Evolutionary conservation across 768 basidiomycete genomes (phyloP).

Genomic region (Pisolithus albus): DNA sequence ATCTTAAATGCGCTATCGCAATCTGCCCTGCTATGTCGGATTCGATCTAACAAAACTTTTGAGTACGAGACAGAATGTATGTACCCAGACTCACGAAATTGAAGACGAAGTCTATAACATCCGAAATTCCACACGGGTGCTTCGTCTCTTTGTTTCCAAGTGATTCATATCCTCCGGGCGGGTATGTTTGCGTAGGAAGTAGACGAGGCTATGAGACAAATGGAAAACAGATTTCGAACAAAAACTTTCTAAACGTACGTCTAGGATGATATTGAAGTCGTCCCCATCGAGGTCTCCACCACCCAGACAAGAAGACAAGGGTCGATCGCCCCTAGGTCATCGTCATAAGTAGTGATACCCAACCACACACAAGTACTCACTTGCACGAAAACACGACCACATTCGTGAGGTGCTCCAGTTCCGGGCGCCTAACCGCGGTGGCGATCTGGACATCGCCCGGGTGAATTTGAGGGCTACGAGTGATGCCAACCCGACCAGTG

Average conservation of each 20-base stretch:
- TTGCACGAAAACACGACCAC: slow-evolving; percentile 47
- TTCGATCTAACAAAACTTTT: slow-evolving; percentile 20
- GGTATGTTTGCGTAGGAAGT: slow-evolving; percentile 14
- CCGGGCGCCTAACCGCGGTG: slow-evolving; percentile 34
- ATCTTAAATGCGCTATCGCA: slow-evolving; percentile 36
- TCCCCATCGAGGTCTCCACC: slow-evolving; percentile 53
- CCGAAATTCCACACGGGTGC: slow-evolving; percentile 31
- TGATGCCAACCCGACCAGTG: slow-evolving; percentile 37
- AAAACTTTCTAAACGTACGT: slow-evolving; percentile 23
- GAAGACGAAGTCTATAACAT: slow-evolving; percentile 43
- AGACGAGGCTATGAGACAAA: slow-evolving; percentile 22
- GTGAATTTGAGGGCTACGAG: slow-evolving; percentile 48
- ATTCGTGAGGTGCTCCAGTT: slow-evolving; percentile 36
- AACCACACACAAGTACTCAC: slow-evolving; percentile 20
- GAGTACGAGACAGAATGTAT: background rate
- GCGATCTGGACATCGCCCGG: slow-evolving; percentile 42
- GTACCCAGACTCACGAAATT: slow-evolving; percentile 32
- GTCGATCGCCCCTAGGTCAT: slow-evolving; percentile 32
- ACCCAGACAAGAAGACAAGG: slow-evolving; percentile 42
- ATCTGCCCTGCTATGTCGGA: slow-evolving; percentile 38
- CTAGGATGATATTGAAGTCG: slow-evolving; percentile 42
- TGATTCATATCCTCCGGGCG: slow-evolving; percentile 36
- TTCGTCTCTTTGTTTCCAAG: slow-evolving; percentile 29
- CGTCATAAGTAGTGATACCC: background rate
- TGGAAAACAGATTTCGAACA: slow-evolving; percentile 5